phyloP scores from a whole-genome alignment of 805 yeast genomes.

The Pichia phayaonensis region DNA sequence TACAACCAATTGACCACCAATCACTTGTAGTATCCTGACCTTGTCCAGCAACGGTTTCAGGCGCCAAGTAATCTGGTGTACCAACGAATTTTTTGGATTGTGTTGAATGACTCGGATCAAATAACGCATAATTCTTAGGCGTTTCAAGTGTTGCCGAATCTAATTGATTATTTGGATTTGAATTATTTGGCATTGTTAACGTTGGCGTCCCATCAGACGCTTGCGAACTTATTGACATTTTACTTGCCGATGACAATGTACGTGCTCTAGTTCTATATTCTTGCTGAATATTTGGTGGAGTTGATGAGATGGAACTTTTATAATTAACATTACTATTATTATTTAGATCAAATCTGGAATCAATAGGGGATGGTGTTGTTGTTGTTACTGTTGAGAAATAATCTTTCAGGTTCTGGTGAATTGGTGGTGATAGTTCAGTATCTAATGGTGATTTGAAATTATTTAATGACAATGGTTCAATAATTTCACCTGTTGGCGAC shows the following conservation, averaged over 20 bases:
- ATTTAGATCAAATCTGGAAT: background rate
- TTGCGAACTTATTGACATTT: conserved; percentile 30
- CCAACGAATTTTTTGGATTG: conserved; percentile 74
- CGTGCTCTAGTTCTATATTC: conserved; percentile 15
- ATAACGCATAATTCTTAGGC: conserved; percentile 48
- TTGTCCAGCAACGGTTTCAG: conserved; percentile 83
- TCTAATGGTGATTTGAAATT: background rate
- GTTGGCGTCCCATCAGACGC: conserved; percentile 16
- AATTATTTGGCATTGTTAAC: conserved; percentile 27
- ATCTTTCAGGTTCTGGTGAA: background rate
- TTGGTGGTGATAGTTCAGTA: background rate
- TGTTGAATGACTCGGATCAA: conserved; percentile 50
- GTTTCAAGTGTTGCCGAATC: conserved; percentile 13
- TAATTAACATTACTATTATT: background rate
- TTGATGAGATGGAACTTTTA: background rate
- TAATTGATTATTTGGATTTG: conserved; percentile 17
- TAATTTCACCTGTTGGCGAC: conserved; percentile 13
- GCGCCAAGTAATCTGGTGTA: conserved; percentile 96
- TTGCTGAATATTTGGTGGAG: conserved; percentile 9
- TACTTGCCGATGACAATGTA: conserved; percentile 32
- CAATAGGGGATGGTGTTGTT: conserved; percentile 7
- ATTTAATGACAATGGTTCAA: conserved; percentile 23
- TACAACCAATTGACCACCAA: conserved; percentile 99
- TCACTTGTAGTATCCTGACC: conserved; percentile 84
- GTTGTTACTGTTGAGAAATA: background rate